A percentile compares a stretch with the other conserved stretches of the same genome.
Conservation (phyloP, 495 filamentous ascomycete genomes). For the Xylaria scruposa region DNA sequence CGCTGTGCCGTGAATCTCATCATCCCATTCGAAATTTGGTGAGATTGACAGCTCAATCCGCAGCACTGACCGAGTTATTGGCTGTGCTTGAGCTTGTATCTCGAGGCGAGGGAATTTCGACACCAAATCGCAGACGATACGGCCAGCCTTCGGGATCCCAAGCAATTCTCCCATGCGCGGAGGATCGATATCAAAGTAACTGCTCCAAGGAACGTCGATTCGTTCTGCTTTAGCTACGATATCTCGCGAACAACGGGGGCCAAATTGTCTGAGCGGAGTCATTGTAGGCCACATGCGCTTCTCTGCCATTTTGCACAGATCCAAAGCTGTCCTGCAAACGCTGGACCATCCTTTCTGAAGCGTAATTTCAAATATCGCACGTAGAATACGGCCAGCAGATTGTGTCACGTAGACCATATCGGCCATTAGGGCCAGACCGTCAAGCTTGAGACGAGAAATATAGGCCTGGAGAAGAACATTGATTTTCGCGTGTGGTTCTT, state of each 20-base stretch:
- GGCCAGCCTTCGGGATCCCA: constrained; percentile 88
- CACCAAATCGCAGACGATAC: constrained; percentile 81
- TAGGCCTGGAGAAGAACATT: constrained; percentile 98
- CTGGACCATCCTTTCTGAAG: constrained; percentile 96
- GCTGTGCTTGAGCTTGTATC: constrained; percentile 89
- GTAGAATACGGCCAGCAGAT: constrained; percentile 92
- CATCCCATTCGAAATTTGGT: constrained; percentile 97
- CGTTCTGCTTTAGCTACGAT: constrained; percentile 91
- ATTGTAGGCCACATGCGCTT: constrained; percentile 99
- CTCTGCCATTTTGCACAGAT: constrained; percentile 99
- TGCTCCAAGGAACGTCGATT: constrained; percentile 92
- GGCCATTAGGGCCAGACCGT: constrained; percentile 94
- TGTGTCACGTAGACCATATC: constrained; percentile 99
- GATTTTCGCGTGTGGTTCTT: constrained; percentile 97
- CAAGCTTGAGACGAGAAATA: constrained; percentile 92
- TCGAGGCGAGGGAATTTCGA: constrained; percentile 93
- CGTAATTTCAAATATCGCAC: constrained; percentile 95
- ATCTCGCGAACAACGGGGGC: constrained; percentile 74
- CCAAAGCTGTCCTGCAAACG: constrained; percentile 89
- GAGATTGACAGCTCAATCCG: constrained; percentile 90
- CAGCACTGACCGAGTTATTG: constrained; percentile 95
- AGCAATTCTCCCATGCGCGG: constrained; percentile 97
- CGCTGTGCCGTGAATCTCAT: constrained; percentile 80
- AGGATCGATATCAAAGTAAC: constrained; percentile 94
- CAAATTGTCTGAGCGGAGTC: constrained; percentile 91